Conservation (phyloP, 805 yeast species). For the Wickerhamiella nectarea region DNA sequence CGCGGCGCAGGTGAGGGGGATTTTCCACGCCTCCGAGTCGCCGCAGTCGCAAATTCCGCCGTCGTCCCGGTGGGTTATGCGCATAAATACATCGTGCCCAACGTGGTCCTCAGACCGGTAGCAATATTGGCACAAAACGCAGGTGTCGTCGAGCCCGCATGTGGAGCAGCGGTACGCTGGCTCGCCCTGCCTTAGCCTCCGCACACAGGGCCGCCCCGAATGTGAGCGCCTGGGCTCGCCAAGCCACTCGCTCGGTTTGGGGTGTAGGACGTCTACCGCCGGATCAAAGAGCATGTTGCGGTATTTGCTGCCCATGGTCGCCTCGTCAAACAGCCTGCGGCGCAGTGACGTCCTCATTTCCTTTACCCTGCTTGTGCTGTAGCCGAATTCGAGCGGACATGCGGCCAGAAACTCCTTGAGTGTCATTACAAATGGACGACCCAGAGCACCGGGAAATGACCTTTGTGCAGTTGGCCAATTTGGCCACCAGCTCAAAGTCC, state of each 20-base stretch:
- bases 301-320: slow-evolving; percentile 32
- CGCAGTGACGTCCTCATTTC: slow-evolving; percentile 25
- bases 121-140: slow-evolving; percentile 71
- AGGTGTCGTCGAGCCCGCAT: slow-evolving; percentile 70
- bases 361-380: slow-evolving; percentile 17
- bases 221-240: slow-evolving; percentile 28
- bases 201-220: slow-evolving; percentile 57
- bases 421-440: background rate
- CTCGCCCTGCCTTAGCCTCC: slow-evolving; percentile 62
- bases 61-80: slow-evolving; percentile 43
- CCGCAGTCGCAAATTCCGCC: slow-evolving; percentile 88
- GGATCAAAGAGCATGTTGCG: slow-evolving; percentile 14
- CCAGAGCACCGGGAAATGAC: background rate
- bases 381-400: slow-evolving; percentile 23
- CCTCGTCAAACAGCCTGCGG: slow-evolving; percentile 32
- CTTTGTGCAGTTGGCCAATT: background rate
- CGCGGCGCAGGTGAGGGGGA: slow-evolving; percentile 37
- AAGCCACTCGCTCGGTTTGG: slow-evolving; percentile 17
- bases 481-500: background rate
- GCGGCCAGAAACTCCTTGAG: slow-evolving; percentile 17
- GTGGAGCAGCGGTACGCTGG: slow-evolving; percentile 65
- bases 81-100: slow-evolving; percentile 57
- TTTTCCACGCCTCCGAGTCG: slow-evolving; percentile 71
- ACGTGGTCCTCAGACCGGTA: slow-evolving; percentile 53
- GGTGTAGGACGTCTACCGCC: background rate